A percentile compares a stretch with the other conserved stretches of the same genome.
Evolutionary conservation across 2,329 filamentous ascomycete species (phyloP).

Genomic region (Fusarium zealandicum): DNA sequence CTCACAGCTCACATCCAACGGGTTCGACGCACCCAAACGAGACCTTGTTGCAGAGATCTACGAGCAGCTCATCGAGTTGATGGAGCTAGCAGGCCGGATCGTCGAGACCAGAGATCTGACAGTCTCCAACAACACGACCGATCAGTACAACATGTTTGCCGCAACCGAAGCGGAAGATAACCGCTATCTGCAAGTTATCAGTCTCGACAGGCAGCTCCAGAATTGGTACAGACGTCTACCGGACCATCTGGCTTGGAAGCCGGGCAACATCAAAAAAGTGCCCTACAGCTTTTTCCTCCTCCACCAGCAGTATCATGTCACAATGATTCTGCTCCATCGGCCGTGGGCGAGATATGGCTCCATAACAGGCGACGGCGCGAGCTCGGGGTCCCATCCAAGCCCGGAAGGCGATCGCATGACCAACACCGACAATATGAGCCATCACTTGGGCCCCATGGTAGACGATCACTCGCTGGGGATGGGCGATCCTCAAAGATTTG

Average conservation of each 20-base stretch:
- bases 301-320: conserved; percentile 63
- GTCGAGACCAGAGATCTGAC: conserved; percentile 53
- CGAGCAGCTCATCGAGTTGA: conserved; percentile 61
- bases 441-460: conserved; percentile 26
- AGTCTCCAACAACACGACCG: conserved; percentile 44
- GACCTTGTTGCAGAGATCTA: conserved; percentile 51
- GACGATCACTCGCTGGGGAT: conserved; percentile 38
- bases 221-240: conserved; percentile 62
- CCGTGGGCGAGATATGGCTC: conserved; percentile 61
- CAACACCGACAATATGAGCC: conserved; percentile 19
- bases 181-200: conserved; percentile 58
- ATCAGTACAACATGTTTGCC: conserved; percentile 43
- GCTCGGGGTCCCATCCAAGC: conserved; percentile 45
- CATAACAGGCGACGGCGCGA: conserved; percentile 43
- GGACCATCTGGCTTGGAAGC: conserved; percentile 57
- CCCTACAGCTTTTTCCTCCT: conserved; percentile 61
- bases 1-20: conserved; percentile 50
- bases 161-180: conserved; percentile 50
- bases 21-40: conserved; percentile 25
- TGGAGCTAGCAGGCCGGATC: conserved; percentile 62
- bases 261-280: conserved; percentile 57
- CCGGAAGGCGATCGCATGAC: conserved; percentile 37
- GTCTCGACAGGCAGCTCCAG: conserved; percentile 60
- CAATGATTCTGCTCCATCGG: conserved; percentile 60
- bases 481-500: conserved; percentile 46